Base-by-base conservation (phyloP, 192 early-diverging fungal species). In the Powellomyces hirtus region DNA sequence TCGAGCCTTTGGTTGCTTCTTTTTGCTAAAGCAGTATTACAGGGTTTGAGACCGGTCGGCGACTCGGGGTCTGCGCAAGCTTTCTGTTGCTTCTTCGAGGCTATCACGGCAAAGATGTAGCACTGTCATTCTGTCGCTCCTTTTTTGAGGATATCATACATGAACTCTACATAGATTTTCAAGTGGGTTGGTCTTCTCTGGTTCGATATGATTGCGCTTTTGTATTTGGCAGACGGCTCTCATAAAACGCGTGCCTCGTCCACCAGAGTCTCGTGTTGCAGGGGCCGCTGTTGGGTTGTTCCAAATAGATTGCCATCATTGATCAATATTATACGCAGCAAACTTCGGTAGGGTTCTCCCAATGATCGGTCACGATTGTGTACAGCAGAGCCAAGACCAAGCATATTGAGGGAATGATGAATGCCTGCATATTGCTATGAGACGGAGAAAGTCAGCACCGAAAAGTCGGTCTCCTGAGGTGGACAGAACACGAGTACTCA, bases 1-100 rank as follows among this genome's bases (percentile, higher is more conserved):
- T 49, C 46, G 46, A 49, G 46, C 46, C 46, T 49, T 49, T 49
- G 46, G n/a, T 49, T 49, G 26, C 46, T 49, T 49, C 46, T 49
- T 2, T 49, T 49, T 49, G 16, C 3, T 49, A 49, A 49, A 49
- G 3, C 46, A 49, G 46, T 42, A 42, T 42, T 42, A 18, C 18
- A 42, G 40, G 40, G 8, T 42, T 42, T 42, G 40, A 42, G 40
- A 42, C 40, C 40, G 18, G 40, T 42, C 40, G n/a, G n/a, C n/a
- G n/a, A n/a, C n/a, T n/a, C n/a, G 18, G 40, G 40, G 40, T 42
- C 40, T 42, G 40, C 40, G 40, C 40, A 42, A 18, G 40, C 40
- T 18, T 42, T 42, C 18, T 42, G 40, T 42, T 42, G 40, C 40
- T 42, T 18, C 40, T 42, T 42, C 18, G 40, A 18, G 40, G 40